These are phyloP conservation scores for Daedalea quercina DNA, from an alignment of 768 basidiomycete species.

Conservation along the genomic window DNA sequence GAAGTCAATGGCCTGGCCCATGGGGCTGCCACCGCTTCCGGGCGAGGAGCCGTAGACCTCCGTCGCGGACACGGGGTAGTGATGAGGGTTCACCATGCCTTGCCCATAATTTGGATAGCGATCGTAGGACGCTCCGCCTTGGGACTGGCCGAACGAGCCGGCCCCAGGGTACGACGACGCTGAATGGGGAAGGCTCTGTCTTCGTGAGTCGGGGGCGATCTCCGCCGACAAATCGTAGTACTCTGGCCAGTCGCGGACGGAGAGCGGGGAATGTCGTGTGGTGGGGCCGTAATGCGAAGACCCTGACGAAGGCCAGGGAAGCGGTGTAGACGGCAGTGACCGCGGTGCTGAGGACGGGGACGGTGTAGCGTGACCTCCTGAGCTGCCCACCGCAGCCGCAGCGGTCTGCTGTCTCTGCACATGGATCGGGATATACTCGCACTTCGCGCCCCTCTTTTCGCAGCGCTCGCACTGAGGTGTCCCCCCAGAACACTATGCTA, in stretches of 20 bases:
- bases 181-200: not conserved
- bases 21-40: not conserved
- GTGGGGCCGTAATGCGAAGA: not conserved
- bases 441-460: constrained; percentile 28
- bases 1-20: not conserved
- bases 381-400: not conserved
- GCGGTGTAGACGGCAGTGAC: not conserved
- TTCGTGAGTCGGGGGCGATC: not conserved
- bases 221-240: not conserved
- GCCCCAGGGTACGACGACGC: not conserved
- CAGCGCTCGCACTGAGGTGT: constrained; percentile 34
- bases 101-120: not conserved
- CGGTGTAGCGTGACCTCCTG: not conserved
- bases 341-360: not conserved
- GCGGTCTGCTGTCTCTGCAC: constrained; percentile 19
- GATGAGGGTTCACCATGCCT: not conserved
- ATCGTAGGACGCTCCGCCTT: not conserved
- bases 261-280: not conserved
- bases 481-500: constrained; percentile 18
- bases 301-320: not conserved
- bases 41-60: not conserved
- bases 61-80: not conserved
- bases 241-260: not conserved
- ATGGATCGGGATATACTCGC: constrained; percentile 36
- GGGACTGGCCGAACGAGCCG: not conserved